phyloP scores from a whole-genome alignment of 139 green algal genomes.

The Picochlorum sp. region DNA sequence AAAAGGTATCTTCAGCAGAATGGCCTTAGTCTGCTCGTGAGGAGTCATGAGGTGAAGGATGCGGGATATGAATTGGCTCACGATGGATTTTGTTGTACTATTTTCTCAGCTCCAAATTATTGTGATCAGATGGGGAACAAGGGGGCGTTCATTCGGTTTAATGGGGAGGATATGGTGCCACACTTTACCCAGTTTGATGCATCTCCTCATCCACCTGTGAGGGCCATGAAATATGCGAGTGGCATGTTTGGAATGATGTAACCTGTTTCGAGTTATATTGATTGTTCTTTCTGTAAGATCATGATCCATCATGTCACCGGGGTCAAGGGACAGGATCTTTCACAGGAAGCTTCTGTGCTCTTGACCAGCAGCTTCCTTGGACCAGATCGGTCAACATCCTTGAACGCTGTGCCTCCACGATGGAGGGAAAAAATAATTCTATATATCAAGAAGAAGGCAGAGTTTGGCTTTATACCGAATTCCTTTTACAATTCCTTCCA shows the following conservation, averaged over 20 bases:
- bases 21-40: constrained; percentile 74
- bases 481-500: no score
- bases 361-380: no score
- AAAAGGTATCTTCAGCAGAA: constrained; percentile 81
- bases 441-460: no score
- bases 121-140: constrained; percentile 64
- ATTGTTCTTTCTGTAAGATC: no score
- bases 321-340: no score
- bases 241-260: constrained; percentile 27
- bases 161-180: constrained; percentile 80
- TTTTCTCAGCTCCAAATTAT: constrained; percentile 98
- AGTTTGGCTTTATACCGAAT: no score
- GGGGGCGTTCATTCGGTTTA: constrained; percentile 91
- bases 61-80: constrained; percentile 92
- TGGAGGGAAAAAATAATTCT: no score
- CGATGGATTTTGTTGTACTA: constrained; percentile 76
- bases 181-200: constrained; percentile 87
- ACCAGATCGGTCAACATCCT: no score
- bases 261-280: no score
- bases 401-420: no score
- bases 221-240: constrained; percentile 86
- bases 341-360: no score
- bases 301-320: no score
- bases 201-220: constrained; percentile 81
- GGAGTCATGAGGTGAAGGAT: constrained; percentile 90